Conservation (phyloP, 1,284 basidiomycete genomes). For the Pseudozyma sp. region DNA sequence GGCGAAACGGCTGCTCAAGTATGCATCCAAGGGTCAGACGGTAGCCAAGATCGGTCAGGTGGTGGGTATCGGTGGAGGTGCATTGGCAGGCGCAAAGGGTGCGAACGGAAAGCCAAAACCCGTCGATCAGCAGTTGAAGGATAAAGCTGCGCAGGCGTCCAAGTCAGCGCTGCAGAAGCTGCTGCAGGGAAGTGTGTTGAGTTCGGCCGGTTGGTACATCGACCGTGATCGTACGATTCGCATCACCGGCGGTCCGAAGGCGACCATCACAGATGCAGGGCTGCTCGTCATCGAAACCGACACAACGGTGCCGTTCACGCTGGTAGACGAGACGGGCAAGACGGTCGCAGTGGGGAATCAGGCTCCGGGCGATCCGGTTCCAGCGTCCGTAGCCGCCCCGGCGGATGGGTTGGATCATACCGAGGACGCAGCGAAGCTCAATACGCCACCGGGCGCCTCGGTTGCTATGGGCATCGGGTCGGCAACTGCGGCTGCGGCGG, state of each 20-base stretch:
- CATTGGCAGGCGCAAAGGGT: conserved; percentile 29
- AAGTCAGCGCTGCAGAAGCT: conserved; percentile 53
- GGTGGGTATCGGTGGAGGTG: conserved; percentile 58
- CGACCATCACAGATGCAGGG: conserved; percentile 48
- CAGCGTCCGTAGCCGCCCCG: conserved; percentile 2
- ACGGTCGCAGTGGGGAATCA: conserved; percentile 50
- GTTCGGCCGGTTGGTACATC: conserved; percentile 62
- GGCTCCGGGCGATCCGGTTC: conserved; percentile 37
- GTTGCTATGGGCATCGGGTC: conserved; percentile 29
- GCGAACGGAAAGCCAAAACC: conserved; percentile 43
- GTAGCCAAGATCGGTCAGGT: conserved; percentile 58
- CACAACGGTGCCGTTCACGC: conserved; percentile 40
- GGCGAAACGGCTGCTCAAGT: conserved; percentile 49
- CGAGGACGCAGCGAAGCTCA: conserved; percentile 39
- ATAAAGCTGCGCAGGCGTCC: conserved; percentile 37
- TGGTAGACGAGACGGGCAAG: conserved; percentile 57
- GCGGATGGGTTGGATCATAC: conserved; percentile 29
- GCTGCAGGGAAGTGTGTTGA: conserved; percentile 54
- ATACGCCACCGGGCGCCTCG: conserved; percentile 9
- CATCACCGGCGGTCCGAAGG: conserved; percentile 56
- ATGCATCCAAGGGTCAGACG: conserved; percentile 52
- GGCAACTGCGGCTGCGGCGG: conserved; percentile 25
- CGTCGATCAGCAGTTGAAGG: conserved; percentile 40
- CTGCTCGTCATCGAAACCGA: conserved; percentile 60
- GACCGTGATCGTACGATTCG: conserved; percentile 54